phyloP scores from a whole-genome alignment of 371 early-diverging fungal species.

The Rhizopus delemar region DNA sequence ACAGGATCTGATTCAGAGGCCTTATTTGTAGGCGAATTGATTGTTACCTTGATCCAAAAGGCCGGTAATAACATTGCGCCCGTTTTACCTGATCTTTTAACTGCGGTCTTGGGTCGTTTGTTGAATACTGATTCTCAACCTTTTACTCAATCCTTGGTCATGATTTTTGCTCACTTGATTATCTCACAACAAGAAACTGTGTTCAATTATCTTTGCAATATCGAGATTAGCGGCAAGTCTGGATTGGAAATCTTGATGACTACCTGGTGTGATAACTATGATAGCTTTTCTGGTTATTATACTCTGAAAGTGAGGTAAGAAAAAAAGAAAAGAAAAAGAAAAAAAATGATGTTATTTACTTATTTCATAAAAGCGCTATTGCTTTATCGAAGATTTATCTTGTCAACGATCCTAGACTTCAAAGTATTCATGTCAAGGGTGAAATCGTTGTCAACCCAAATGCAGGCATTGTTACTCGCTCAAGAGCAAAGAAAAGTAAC shows the following conservation, averaged over 20 bases:
- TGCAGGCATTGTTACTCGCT: conserved; percentile 62
- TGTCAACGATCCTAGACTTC: conserved; percentile 69
- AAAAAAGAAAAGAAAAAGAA: not conserved
- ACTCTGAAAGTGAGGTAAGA: conserved; percentile 76
- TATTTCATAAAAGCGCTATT: conserved; percentile 57
- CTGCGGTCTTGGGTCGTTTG: conserved; percentile 71
- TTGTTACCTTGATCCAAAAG: conserved; percentile 82
- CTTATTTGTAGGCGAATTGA: conserved; percentile 87
- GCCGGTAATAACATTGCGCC: conserved; percentile 66
- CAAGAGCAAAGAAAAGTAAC: conserved; percentile 55
- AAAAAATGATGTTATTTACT: not conserved
- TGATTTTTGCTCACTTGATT: conserved; percentile 85
- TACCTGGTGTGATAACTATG: conserved; percentile 78
- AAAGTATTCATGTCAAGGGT: conserved; percentile 73
- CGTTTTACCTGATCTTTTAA: conserved; percentile 77
- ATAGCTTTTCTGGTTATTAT: conserved; percentile 75
- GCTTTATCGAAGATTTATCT: conserved; percentile 76
- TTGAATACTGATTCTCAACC: conserved; percentile 71
- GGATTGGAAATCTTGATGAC: conserved; percentile 72
- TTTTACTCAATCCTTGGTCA: conserved; percentile 84
- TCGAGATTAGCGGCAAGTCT: conserved; percentile 54
- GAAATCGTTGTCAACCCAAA: conserved; percentile 75
- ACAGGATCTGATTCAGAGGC: conserved; percentile 76
- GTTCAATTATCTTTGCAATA: conserved; percentile 62
- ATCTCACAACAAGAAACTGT: conserved; percentile 70